Base-by-base conservation (phyloP, 768 basidiomycete species). In the Lactifluus hygrophoroides region DNA sequence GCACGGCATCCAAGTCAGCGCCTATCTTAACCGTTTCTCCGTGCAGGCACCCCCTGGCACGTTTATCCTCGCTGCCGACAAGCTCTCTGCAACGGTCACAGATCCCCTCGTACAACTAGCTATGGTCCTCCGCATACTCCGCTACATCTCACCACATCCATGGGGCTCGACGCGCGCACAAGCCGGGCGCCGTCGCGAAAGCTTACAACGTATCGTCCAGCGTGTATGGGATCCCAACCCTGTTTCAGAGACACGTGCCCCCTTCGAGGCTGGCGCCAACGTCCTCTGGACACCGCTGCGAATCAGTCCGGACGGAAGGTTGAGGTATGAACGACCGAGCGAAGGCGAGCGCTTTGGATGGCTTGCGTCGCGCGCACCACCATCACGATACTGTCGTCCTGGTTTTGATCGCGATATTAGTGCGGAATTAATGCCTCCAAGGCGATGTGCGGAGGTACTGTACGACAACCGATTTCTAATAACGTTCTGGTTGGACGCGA, bases 101-200 rank as follows among this genome's bases (percentile, higher is more conserved):
- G 65, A 66, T n/a, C 57, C 54, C 1, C 56, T 66, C 0, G 54
- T 67, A 3, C 69, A 63, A 11, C 21, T 51, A 5, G 63, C 68
- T 4, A 60, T 74, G n/a, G 63, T 75, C 19, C 67, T 71, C 8
- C 72, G 74, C 19, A 69, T 85, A 28, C 72, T 90, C 51, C 87
- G 88, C 14, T 86, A 83, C 65, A 72, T 83, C 42, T 91, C 90
- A 0, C 84, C 81, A 45, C 74, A 79, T 38, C 85, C 88, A 2
- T 93, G 90, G 90, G 90, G 90, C 5, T 81, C 82, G 47, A 65
- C 77, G 17, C 77, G 74, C 8, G 80, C 89, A 2, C 83, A 89
- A 62, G 81, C 76, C 2, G 70, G 77, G 58, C 77, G 90, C 34
- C 76, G 80, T 9, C 68, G 66, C 40, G 61, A 56, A 6, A 78